These are phyloP conservation scores for Pseudevernia furfuracea DNA, from an alignment of 495 filamentous ascomycete species.

Conservation along the genomic window DNA sequence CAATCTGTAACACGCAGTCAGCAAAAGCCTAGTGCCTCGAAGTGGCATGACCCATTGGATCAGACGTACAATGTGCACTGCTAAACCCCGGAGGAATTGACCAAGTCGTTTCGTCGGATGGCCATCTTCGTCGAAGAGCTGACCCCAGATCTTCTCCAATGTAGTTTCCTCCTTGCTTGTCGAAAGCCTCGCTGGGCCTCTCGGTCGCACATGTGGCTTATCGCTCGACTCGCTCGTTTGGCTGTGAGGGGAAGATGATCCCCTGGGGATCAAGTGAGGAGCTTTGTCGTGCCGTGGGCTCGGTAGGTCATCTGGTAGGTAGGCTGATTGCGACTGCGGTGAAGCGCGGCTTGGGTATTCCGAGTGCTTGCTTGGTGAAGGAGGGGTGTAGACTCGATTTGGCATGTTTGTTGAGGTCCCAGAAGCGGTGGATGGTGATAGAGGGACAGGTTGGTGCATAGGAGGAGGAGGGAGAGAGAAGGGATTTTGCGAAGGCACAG, in stretches of 20 bases:
- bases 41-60: not conserved
- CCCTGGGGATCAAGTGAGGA: slow-evolving; percentile 12
- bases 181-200: slow-evolving; percentile 36
- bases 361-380: slow-evolving; percentile 31
- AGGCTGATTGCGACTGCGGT: slow-evolving; percentile 27
- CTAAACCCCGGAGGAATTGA: slow-evolving; percentile 68
- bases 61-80: slow-evolving; percentile 62
- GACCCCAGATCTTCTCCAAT: slow-evolving; percentile 67
- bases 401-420: slow-evolving; percentile 30
- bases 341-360: slow-evolving; percentile 26
- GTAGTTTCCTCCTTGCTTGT: slow-evolving; percentile 50
- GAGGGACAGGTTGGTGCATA: slow-evolving; percentile 25
- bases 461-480: slow-evolving; percentile 25
- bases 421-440: slow-evolving; percentile 30
- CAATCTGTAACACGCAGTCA: slow-evolving; percentile 49
- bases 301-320: slow-evolving; percentile 20
- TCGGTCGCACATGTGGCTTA: slow-evolving; percentile 36
- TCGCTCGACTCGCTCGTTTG: slow-evolving; percentile 32
- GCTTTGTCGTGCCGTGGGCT: slow-evolving; percentile 12
- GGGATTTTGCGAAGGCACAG: slow-evolving; percentile 25
- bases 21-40: slow-evolving; percentile 9
- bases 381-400: slow-evolving; percentile 39
- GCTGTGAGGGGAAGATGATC: slow-evolving; percentile 28
- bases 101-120: slow-evolving; percentile 60
- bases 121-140: slow-evolving; percentile 61